A percentile compares a stretch with the other conserved stretches of the same genome.
phyloP scores from a whole-genome alignment of 257 asterid species.

The Primulina tabacum region DNA sequence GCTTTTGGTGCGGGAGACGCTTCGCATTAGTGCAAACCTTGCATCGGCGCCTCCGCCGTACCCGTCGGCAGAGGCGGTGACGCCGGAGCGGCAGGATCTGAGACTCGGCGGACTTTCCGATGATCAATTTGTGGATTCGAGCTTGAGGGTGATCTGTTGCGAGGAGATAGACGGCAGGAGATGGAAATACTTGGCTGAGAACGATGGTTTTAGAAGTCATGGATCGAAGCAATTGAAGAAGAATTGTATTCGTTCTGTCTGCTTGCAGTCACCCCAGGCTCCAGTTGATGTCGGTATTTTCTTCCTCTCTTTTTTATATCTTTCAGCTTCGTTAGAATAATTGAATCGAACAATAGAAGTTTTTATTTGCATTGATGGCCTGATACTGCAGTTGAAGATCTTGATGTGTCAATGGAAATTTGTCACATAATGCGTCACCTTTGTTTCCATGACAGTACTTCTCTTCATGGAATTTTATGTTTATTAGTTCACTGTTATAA shows the following conservation, averaged over 20 bases:
- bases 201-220: constrained; percentile 7
- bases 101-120: constrained; percentile 60
- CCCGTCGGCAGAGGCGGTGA: constrained; percentile 23
- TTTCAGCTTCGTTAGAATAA: background rate
- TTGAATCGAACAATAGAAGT: background rate
- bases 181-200: constrained; percentile 79
- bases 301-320: background rate
- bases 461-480: background rate
- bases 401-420: background rate
- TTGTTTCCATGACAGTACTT: background rate
- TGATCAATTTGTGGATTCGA: constrained; percentile 61
- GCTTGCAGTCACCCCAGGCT: constrained; percentile 69
- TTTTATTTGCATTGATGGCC: constrained; percentile 7
- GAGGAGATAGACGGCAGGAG: constrained; percentile 92
- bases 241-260: constrained; percentile 65
- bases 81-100: constrained; percentile 35
- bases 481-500: background rate
- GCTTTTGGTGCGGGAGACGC: constrained; percentile 85
- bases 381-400: background rate
- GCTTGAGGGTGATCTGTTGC: constrained; percentile 76
- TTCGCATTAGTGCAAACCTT: constrained; percentile 92
- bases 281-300: constrained; percentile 63
- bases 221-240: constrained; percentile 53
- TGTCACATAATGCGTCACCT: too few relatives aligned
- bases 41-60: constrained; percentile 73